These are phyloP conservation scores for Multifurca ochricompacta DNA, from an alignment of 768 basidiomycete species.

Conservation along the genomic window DNA sequence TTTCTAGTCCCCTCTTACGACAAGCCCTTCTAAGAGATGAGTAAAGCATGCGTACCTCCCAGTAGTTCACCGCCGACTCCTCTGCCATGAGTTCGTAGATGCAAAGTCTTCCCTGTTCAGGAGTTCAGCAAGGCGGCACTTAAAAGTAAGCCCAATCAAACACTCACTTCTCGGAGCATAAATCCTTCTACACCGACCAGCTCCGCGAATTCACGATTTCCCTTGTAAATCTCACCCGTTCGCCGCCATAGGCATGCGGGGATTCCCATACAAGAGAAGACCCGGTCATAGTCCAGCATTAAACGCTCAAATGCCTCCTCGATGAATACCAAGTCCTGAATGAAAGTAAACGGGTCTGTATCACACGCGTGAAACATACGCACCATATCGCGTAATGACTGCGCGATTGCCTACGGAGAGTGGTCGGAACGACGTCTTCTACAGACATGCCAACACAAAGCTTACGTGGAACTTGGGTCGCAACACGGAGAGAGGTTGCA, in stretches of 20 bases:
- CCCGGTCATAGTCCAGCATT: conserved; percentile 91
- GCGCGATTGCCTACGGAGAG: conserved; percentile 56
- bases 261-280: conserved; percentile 92
- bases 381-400: conserved; percentile 77
- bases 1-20: conserved; percentile 46
- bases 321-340: conserved; percentile 88
- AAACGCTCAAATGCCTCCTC: conserved; percentile 97
- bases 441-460: conserved; percentile 2
- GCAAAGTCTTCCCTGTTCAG: conserved; percentile 69
- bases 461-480: conserved; percentile 78
- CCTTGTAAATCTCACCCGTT: conserved; percentile 98
- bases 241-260: conserved; percentile 95
- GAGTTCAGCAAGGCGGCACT: background rate
- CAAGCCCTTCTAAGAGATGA: background rate
- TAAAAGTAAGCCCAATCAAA: conserved; percentile 10
- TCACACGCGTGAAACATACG: conserved; percentile 23
- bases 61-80: conserved; percentile 93
- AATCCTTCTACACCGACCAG: conserved; percentile 81
- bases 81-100: conserved; percentile 99
- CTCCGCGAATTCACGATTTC: conserved; percentile 91
- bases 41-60: conserved; percentile 59
- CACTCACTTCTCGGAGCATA: conserved; percentile 80
- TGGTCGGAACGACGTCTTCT: conserved; percentile 3
- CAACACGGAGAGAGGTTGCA: conserved; percentile 80
- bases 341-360: background rate